Evolutionary conservation across 495 filamentous ascomycete genomes (phyloP).

Genomic region (Penicillium cosmopolitanum): DNA sequence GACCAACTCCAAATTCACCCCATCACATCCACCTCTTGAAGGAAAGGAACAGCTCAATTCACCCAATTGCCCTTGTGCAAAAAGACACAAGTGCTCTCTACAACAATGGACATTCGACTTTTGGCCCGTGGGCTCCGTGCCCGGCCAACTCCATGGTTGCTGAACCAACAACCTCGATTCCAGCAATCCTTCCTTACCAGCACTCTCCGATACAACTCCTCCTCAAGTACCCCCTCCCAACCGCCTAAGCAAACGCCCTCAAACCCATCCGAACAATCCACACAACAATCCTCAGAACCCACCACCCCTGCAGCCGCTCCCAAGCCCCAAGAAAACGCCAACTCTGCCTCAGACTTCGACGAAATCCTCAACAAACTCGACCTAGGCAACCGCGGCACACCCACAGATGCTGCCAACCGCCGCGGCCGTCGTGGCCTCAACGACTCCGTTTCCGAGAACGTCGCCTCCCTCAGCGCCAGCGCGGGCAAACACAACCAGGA

Average conservation of each 20-base stretch:
- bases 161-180: slow-evolving; percentile 22
- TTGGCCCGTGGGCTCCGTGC: slow-evolving; percentile 41
- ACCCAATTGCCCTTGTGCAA: slow-evolving; percentile 9
- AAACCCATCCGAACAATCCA: slow-evolving; percentile 10
- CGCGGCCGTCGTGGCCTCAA: slow-evolving; percentile 13
- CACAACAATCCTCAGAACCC: not conserved
- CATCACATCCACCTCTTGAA: slow-evolving; percentile 6
- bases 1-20: slow-evolving; percentile 11
- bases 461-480: slow-evolving; percentile 13
- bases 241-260: slow-evolving; percentile 10
- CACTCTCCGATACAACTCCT: slow-evolving; percentile 34
- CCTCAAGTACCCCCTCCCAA: slow-evolving; percentile 23
- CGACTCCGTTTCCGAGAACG: slow-evolving; percentile 30
- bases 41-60: not conserved
- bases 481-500: slow-evolving; percentile 1
- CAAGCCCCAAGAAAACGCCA: slow-evolving; percentile 6
- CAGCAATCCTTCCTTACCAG: slow-evolving; percentile 23
- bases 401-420: slow-evolving; percentile 9
- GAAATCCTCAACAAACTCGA: slow-evolving; percentile 43
- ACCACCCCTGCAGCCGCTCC: slow-evolving; percentile 10
- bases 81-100: slow-evolving; percentile 2
- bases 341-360: slow-evolving; percentile 36
- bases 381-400: slow-evolving; percentile 33
- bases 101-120: slow-evolving; percentile 41
- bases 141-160: slow-evolving; percentile 35